Evolutionary conservation across 2,329 filamentous ascomycete genomes (phyloP), one percentile per base, ranked within the genome.

Genomic region (Xylaria sp.): DNA sequence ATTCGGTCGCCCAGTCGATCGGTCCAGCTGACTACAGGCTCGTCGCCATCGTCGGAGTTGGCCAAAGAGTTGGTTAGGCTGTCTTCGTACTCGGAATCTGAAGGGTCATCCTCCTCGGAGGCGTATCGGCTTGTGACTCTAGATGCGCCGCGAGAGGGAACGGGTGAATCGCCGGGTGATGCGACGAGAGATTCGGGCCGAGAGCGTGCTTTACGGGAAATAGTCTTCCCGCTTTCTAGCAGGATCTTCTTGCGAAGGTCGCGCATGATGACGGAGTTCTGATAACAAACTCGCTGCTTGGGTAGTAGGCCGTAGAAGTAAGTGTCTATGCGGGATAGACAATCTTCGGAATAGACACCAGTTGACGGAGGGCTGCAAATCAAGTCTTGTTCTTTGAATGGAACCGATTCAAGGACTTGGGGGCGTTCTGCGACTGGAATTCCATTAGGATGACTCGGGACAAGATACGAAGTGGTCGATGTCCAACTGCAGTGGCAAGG

Each of bases 201-300:
- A 19, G 82, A 81, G 62, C 79, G 81, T 19, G 86, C 85, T 73
- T 90, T 91, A 68, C 80, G 82, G 52, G 88, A 91, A 39, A 84
- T 75, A 13, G 87, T 91, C 77, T 91, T 91, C 71, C 83, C 83
- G 76, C 84, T 86, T 75, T 88, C 86, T 63, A 80, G 77, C 60
- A 90, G 83, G 54, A 84, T 87, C 73, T 88, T 87, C 70, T 88
- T 86, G 67, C 86, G 79, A 58, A 83, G 77, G 69, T 88, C 84
- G 69, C 81, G 84, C 85, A 88, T 88, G 34, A 60, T 60, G 59
- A 46, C 34, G 49, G 34, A 37, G 10, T 4, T 58, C 54, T 18
- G 18, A 35, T 3, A n/a, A 51, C 30, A 37, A 55, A 37, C 55
- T 51, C 54, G 54, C 48, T 23, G 42, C 30, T 57, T 11, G 46